phyloP scores from a whole-genome alignment of 2,329 filamentous ascomycete species.

The Purpureocillium takamizusanense region DNA sequence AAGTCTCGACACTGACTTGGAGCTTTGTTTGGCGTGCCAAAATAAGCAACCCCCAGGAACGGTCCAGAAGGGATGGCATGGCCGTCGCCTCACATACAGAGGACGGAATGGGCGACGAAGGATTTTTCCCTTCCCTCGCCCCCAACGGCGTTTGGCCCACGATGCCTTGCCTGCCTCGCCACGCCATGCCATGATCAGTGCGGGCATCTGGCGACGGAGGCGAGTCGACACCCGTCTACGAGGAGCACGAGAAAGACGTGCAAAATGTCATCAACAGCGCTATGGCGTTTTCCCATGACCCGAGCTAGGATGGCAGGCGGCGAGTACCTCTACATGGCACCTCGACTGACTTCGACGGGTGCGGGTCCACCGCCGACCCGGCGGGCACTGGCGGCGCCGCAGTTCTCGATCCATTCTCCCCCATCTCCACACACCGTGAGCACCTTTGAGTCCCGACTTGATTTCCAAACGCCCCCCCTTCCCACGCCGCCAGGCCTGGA shows the following conservation, averaged over 20 bases:
- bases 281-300: too few species aligned
- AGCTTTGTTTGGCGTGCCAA: background rate
- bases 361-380: slow-evolving; percentile 1
- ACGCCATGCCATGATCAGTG: too few species aligned
- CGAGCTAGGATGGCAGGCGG: too few species aligned
- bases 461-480: background rate
- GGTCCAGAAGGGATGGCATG: background rate
- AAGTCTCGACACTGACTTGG: background rate
- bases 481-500: background rate
- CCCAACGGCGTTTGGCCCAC: background rate
- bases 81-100: background rate
- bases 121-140: background rate
- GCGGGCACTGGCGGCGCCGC: slow-evolving; percentile 4
- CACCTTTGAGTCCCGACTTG: slow-evolving; percentile 7
- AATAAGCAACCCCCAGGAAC: slow-evolving; percentile 4
- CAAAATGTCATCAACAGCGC: too few species aligned
- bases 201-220: too few species aligned
- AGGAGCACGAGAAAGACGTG: too few species aligned
- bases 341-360: background rate
- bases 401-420: slow-evolving; percentile 6
- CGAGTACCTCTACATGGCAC: too few species aligned
- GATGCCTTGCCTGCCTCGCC: too few species aligned
- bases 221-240: too few species aligned
- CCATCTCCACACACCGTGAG: slow-evolving; percentile 8
- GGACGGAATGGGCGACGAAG: background rate